phyloP scores from a whole-genome alignment of 805 yeast species.

The Lachancea kluyveri region DNA sequence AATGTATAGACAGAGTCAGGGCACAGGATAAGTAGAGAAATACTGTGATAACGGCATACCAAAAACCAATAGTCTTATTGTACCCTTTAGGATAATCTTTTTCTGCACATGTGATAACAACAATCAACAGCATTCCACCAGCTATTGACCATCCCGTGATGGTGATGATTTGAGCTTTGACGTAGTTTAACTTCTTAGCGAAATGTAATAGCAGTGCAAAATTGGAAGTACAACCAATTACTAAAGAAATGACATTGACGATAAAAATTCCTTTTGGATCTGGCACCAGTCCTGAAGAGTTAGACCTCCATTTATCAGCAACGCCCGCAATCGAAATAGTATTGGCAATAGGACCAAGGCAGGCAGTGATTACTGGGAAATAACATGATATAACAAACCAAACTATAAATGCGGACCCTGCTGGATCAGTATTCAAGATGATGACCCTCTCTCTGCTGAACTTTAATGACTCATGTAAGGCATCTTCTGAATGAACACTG shows the following conservation, averaged over 20 bases:
- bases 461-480: constrained; percentile 13
- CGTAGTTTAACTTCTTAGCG: constrained; percentile 49
- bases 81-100: constrained; percentile 17
- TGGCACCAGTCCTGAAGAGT: constrained; percentile 21
- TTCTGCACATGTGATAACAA: constrained; percentile 20
- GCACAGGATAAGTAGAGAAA: constrained; percentile 56
- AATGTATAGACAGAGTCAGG: constrained; percentile 47
- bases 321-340: constrained; percentile 67
- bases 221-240: constrained; percentile 63
- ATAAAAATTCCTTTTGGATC: constrained; percentile 42
- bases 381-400: constrained; percentile 68
- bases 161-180: constrained; percentile 55
- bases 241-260: constrained; percentile 58
- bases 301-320: constrained; percentile 58
- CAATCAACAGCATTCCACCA: constrained; percentile 43
- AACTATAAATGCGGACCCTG: constrained; percentile 18
- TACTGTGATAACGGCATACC: constrained; percentile 69
- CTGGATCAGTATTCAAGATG: constrained; percentile 24
- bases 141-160: constrained; percentile 63
- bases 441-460: constrained; percentile 24
- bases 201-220: constrained; percentile 65
- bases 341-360: constrained; percentile 74
- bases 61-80: constrained; percentile 56
- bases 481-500: background rate
- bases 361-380: constrained; percentile 71